phyloP scores from a whole-genome alignment of 2,329 filamentous ascomycete genomes.

The Alternaria sp. region DNA sequence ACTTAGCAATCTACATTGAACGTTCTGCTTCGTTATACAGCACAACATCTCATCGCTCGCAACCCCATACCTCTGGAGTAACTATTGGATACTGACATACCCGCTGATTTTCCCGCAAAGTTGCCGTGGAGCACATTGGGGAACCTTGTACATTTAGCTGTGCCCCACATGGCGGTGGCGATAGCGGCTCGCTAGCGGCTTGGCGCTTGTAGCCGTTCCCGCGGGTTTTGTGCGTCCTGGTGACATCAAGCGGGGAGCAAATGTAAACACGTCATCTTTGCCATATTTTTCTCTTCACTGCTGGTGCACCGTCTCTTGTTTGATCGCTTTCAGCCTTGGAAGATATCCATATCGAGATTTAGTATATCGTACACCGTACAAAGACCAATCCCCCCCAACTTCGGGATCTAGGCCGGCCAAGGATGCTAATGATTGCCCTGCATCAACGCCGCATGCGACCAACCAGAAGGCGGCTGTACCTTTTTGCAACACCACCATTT shows the following conservation, averaged over 20 bases:
- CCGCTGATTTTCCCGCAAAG: constrained; percentile 10
- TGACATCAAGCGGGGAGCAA: background rate
- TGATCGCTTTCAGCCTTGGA: background rate
- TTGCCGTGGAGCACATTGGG: constrained; percentile 14
- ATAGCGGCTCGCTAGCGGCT: constrained; percentile 10
- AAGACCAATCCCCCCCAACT: background rate
- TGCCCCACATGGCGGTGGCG: constrained; percentile 16
- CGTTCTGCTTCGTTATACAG: background rate
- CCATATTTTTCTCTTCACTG: background rate
- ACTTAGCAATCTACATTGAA: constrained; percentile 6
- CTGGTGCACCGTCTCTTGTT: background rate
- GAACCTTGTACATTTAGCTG: constrained; percentile 20
- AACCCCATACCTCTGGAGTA: background rate
- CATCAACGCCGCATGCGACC: background rate
- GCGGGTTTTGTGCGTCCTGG: constrained; percentile 3
- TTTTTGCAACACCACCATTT: constrained; percentile 6
- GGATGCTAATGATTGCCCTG: constrained; percentile 1
- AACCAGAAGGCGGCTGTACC: constrained; percentile 3
- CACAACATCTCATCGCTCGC: constrained; percentile 3
- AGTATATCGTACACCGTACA: background rate
- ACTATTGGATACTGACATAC: background rate
- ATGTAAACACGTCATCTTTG: constrained; percentile 13
- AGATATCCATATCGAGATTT: background rate
- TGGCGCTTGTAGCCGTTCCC: constrained; percentile 5
- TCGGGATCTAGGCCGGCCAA: background rate